These are phyloP conservation scores for Mucor circinelloides DNA, from an alignment of 371 early-diverging fungal genomes.

Conservation along the genomic window DNA sequence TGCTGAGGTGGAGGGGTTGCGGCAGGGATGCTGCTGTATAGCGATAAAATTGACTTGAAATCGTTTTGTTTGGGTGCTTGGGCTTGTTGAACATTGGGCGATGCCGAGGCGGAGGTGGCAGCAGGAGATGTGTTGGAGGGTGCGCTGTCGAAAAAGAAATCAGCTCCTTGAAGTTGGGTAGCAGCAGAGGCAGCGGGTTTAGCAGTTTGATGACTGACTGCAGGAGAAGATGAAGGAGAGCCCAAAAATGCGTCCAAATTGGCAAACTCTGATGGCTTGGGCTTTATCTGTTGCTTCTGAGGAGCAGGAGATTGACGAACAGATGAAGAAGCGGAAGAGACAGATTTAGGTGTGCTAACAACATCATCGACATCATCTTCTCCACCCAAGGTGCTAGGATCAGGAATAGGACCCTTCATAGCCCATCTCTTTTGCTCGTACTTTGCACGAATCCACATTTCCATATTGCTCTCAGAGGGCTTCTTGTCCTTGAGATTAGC, in stretches of 20 bases:
- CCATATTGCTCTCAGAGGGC: slow-evolving; percentile 67
- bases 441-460: slow-evolving; percentile 82
- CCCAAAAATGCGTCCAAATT: slow-evolving; percentile 47
- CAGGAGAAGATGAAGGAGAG: slow-evolving; percentile 31
- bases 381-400: slow-evolving; percentile 67
- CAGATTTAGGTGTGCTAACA: background rate
- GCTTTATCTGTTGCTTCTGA: slow-evolving; percentile 17
- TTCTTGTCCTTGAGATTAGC: slow-evolving; percentile 54
- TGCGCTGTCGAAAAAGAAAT: slow-evolving; percentile 38
- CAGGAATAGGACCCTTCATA: slow-evolving; percentile 71
- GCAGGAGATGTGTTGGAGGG: slow-evolving; percentile 21
- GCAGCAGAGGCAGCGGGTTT: slow-evolving; percentile 11
- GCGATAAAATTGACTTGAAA: slow-evolving; percentile 60
- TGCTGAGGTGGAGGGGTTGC: slow-evolving; percentile 10
- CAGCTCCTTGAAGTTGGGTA: slow-evolving; percentile 45
- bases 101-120: slow-evolving; percentile 1
- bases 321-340: slow-evolving; percentile 5
- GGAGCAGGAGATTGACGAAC: slow-evolving; percentile 15
- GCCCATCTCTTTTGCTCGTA: slow-evolving; percentile 85
- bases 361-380: slow-evolving; percentile 27
- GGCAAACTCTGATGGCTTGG: slow-evolving; percentile 39
- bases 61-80: slow-evolving; percentile 41
- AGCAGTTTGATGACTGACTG: slow-evolving; percentile 5
- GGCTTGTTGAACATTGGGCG: slow-evolving; percentile 12
- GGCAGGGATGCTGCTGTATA: slow-evolving; percentile 44